Percentiles rank a stretch among this genome's conserved stretches.
Evolutionary conservation across 495 filamentous ascomycete species (phyloP).

Genomic region (Lepidopterella palustris): DNA sequence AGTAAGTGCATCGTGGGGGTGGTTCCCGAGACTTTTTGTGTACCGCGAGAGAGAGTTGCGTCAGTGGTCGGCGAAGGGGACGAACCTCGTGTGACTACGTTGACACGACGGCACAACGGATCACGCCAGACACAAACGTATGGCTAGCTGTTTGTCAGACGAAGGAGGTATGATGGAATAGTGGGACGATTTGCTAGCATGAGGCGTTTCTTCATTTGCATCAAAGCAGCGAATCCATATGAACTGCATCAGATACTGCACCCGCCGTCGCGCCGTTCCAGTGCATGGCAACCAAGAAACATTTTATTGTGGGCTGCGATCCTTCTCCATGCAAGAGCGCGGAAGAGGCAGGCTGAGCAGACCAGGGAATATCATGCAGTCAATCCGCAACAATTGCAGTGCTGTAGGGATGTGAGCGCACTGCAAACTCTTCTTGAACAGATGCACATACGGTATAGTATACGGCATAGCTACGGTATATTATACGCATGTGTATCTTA

Average conservation of each 20-base stretch:
- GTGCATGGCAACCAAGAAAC: neutral
- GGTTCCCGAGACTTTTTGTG: neutral
- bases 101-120: neutral
- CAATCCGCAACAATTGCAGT: no score
- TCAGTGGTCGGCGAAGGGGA: neutral
- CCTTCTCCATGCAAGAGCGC: slow-evolving; percentile 1
- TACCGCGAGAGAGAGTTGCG: neutral
- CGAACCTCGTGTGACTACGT: neutral
- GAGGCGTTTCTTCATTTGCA: neutral
- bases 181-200: neutral
- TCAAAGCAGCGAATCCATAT: neutral
- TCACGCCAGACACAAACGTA: neutral
- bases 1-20: neutral
- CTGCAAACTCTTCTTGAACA: no score
- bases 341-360: neutral
- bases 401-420: no score
- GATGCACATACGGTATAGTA: no score
- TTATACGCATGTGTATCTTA: no score
- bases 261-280: neutral
- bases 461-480: no score
- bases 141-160: neutral
- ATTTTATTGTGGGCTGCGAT: neutral
- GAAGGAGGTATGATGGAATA: neutral
- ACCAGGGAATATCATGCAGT: neutral
- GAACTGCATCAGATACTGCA: neutral